Evolutionary conservation across 371 early-diverging fungal species (phyloP), one percentile per base, ranked within the genome.

Genomic region (Zancudomyces culisetae): DNA sequence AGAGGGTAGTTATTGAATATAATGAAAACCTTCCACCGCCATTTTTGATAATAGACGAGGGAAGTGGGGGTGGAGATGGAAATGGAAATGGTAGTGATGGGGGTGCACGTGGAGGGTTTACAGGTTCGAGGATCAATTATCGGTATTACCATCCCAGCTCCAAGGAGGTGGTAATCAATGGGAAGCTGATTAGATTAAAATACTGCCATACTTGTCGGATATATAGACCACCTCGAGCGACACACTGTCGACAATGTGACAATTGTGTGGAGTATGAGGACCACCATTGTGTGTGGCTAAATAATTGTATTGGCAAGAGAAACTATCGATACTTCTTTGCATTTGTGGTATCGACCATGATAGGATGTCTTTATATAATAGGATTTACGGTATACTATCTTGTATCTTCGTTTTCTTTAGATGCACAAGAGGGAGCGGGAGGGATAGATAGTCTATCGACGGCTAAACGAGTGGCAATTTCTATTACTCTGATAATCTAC

Each of bases 201-300:
- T 93, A 81, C 63, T 93, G 94, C 63, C 75, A 79, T 21, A 88
- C 92, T 1, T 93, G 92, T 61, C 63, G 65, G 12, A 80, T 88
- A 20, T 93, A 87, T 70, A 65, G 92, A 1, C 87, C 90, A 3
- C 90, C 90, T 3, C 70, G 94, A 21, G 72, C 85, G 23, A 81
- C 81, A 40, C 83, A 82, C 56, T 82, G 83, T 56, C 77, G 81
- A 66, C 62, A 77, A 29, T 87, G 90, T 70, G 85, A 85, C 71
- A 85, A 85, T 56, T 89, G 90, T 60, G 78, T 89, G 12, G 75
- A 64, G 1, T 70, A 65, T 1, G 77, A 78, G 71, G 90, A 89
- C 63, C 90, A 89, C 59, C 88, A 87, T 55, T 89, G 90, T 56
- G 68, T 70, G 43, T 89, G 77, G 72, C 63, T 89, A 13, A 81